Evolutionary conservation across 2,329 filamentous ascomycete genomes (phyloP).

Genomic region (Penicillium oxalicum): DNA sequence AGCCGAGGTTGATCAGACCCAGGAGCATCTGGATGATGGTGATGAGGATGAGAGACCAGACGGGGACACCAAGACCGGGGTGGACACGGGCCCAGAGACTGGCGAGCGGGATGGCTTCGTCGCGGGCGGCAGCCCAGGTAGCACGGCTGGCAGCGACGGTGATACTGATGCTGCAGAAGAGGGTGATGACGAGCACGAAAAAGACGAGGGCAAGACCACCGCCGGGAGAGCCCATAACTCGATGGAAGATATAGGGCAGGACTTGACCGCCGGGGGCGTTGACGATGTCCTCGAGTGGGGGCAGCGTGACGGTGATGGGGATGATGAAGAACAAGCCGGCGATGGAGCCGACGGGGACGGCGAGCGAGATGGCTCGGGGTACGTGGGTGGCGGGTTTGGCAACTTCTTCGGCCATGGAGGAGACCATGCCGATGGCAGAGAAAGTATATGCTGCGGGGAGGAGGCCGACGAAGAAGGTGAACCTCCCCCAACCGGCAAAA

Average conservation of each 20-base stretch:
- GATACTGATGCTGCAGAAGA: slow-evolving; percentile 52
- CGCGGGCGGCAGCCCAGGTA: slow-evolving; percentile 45
- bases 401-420: slow-evolving; percentile 58
- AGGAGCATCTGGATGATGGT: slow-evolving; percentile 46
- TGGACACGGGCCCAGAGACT: slow-evolving; percentile 35
- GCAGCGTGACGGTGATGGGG: slow-evolving; percentile 49
- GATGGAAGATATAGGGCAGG: slow-evolving; percentile 47
- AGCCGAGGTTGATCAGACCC: slow-evolving; percentile 47
- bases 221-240: slow-evolving; percentile 46
- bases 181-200: slow-evolving; percentile 45
- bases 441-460: slow-evolving; percentile 55
- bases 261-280: slow-evolving; percentile 44
- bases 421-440: slow-evolving; percentile 57
- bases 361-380: slow-evolving; percentile 48
- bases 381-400: slow-evolving; percentile 48
- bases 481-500: slow-evolving; percentile 53
- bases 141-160: slow-evolving; percentile 46
- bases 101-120: slow-evolving; percentile 41
- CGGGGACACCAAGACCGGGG: slow-evolving; percentile 33
- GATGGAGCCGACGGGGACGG: slow-evolving; percentile 49
- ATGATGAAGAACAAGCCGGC: slow-evolving; percentile 53
- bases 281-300: slow-evolving; percentile 42
- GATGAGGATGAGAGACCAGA: slow-evolving; percentile 39
- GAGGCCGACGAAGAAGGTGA: slow-evolving; percentile 59
- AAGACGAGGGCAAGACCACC: slow-evolving; percentile 46